phyloP scores from a whole-genome alignment of 75 land plant genomes.

The Sequoiadendron giganteum region DNA sequence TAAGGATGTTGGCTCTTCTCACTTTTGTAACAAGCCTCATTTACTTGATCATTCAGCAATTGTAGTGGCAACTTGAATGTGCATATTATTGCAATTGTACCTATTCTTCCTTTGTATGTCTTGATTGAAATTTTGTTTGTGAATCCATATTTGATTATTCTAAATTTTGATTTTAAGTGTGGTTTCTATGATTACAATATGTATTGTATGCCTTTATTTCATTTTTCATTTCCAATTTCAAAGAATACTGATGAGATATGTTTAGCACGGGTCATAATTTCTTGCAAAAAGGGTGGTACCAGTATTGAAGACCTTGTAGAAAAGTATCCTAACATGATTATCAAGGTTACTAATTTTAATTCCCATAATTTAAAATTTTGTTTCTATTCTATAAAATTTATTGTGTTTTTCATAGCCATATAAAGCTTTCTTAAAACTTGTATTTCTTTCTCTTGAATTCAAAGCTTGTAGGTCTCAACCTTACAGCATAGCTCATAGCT shows the following conservation, averaged over 20 bases:
- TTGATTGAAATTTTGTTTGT: background rate
- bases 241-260: background rate
- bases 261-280: constrained; percentile 76
- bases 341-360: constrained; percentile 50
- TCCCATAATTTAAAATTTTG: background rate
- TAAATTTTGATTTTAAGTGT: background rate
- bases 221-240: background rate
- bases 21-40: background rate
- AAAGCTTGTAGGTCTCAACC: background rate
- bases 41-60: background rate
- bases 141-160: background rate
- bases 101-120: background rate
- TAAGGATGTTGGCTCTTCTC: background rate
- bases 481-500: background rate
- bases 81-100: background rate
- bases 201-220: background rate
- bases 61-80: background rate
- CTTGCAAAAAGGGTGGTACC: constrained; percentile 94
- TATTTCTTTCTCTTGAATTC: background rate
- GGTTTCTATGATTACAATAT: background rate
- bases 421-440: background rate
- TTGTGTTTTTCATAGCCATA: background rate
- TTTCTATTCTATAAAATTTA: background rate
- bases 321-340: constrained; percentile 92
- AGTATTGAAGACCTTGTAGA: constrained; percentile 99